Evolutionary conservation across 768 basidiomycete species (phyloP).

Genomic region (Fomitopsis serialis): DNA sequence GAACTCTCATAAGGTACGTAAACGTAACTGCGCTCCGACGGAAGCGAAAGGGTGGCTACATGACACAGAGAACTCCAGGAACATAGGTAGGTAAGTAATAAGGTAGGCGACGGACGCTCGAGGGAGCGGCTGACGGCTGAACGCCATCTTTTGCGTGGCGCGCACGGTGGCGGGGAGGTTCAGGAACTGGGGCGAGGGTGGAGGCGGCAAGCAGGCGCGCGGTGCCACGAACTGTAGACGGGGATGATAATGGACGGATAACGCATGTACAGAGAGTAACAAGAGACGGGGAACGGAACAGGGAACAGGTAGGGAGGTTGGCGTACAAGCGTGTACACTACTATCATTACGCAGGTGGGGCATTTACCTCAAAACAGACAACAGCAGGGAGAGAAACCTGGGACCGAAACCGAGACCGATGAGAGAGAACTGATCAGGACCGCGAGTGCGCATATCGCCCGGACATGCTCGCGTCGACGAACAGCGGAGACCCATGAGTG

Average conservation of each 20-base stretch:
- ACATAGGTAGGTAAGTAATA: not conserved
- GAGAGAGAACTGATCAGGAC: not conserved
- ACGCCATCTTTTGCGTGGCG: constrained; percentile 2
- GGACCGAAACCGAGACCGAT: not conserved
- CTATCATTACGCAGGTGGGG: not conserved
- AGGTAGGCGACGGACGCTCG: not conserved
- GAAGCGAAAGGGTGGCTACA: not conserved
- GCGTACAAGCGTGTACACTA: not conserved
- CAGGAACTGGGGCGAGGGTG: not conserved
- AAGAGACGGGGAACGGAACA: not conserved
- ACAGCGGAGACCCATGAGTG: not conserved
- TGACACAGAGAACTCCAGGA: not conserved
- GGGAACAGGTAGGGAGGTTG: not conserved
- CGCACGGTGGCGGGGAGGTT: not conserved
- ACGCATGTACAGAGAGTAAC: not conserved
- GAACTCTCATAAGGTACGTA: not conserved
- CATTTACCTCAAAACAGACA: not conserved
- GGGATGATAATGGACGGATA: not conserved
- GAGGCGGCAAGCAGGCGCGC: not conserved
- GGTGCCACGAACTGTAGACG: not conserved
- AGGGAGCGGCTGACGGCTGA: constrained; percentile 2
- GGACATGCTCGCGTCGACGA: not conserved
- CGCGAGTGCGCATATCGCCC: not conserved
- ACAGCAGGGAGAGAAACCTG: not conserved
- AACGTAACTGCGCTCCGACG: not conserved